Percentiles rank a stretch among this genome's conserved stretches.
Conservation (phyloP, 1,284 basidiomycete genomes). For the Microbotryum scabiosae region DNA sequence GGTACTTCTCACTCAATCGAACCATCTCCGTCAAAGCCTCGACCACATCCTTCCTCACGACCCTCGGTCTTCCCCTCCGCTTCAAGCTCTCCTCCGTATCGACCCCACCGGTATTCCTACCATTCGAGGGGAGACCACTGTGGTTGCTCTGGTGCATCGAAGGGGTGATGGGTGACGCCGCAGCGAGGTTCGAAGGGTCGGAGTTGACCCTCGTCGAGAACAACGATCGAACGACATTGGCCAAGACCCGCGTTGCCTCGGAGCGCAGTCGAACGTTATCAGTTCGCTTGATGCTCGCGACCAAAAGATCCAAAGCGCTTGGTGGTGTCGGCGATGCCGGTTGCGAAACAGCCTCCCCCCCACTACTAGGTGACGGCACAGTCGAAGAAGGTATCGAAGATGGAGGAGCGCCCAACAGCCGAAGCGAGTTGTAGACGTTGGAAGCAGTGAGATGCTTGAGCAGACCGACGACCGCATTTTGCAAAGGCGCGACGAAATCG, state of each 20-base stretch:
- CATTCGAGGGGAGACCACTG: too few relatives aligned
- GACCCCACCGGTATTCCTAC: constrained; percentile 31
- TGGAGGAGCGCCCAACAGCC: constrained; percentile 40
- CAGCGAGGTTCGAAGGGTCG: constrained; percentile 1
- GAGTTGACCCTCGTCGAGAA: constrained; percentile 47
- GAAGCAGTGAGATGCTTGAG: constrained; percentile 77
- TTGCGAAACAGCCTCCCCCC: constrained; percentile 39
- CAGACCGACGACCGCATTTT: constrained; percentile 76
- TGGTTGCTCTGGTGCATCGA: constrained; percentile 27
- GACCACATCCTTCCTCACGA: constrained; percentile 41
- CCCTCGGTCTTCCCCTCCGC: background rate
- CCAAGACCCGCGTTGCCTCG: constrained; percentile 79
- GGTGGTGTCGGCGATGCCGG: constrained; percentile 32
- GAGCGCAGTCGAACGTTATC: constrained; percentile 74
- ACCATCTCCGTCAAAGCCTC: constrained; percentile 63
- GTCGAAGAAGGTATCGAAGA: background rate
- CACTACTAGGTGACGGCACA: background rate
- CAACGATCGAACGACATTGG: constrained; percentile 63
- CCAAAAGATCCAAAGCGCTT: constrained; percentile 56
- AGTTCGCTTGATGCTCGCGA: constrained; percentile 66
- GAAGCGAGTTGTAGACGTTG: constrained; percentile 54
- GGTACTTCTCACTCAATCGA: constrained; percentile 65
- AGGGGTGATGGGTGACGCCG: constrained; percentile 11
- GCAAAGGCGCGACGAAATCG: constrained; percentile 75
- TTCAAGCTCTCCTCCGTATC: constrained; percentile 54